Conservation (phyloP, 805 yeast species). For the Candida berthetii region DNA sequence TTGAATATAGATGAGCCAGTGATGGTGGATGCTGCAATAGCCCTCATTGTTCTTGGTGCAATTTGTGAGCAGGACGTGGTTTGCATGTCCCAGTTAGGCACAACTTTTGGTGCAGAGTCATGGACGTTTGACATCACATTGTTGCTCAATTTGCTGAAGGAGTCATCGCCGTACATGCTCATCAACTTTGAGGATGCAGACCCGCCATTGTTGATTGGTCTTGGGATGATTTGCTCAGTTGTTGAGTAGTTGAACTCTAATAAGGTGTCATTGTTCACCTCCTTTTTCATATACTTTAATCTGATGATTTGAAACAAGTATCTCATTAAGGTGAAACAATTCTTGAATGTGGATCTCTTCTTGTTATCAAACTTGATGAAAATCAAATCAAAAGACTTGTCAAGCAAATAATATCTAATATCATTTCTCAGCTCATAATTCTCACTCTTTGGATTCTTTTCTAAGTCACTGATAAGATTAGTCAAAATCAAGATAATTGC, state of each 20-base stretch:
- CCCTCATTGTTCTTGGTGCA: slow-evolving; percentile 25
- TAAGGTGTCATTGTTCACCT: slow-evolving; percentile 7
- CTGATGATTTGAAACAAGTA: slow-evolving; percentile 24
- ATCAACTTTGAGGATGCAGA: slow-evolving; percentile 5
- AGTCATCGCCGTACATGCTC: slow-evolving; percentile 5
- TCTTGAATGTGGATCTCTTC: slow-evolving; percentile 24
- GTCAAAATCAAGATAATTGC: slow-evolving; percentile 47
- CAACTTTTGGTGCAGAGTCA: not conserved
- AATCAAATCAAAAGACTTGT: slow-evolving; percentile 24
- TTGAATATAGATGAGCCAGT: slow-evolving; percentile 4
- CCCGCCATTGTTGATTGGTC: slow-evolving; percentile 3
- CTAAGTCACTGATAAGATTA: slow-evolving; percentile 45
- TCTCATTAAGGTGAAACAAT: slow-evolving; percentile 25
- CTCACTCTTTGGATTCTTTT: slow-evolving; percentile 21
- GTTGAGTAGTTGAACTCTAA: slow-evolving; percentile 19
- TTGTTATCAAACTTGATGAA: slow-evolving; percentile 25
- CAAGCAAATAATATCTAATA: slow-evolving; percentile 23
- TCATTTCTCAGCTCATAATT: slow-evolving; percentile 26
- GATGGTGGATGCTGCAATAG: slow-evolving; percentile 16
- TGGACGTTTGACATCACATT: not conserved
- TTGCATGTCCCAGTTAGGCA: slow-evolving; percentile 5
- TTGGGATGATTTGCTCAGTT: slow-evolving; percentile 8
- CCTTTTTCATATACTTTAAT: slow-evolving; percentile 21
- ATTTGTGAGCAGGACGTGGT: slow-evolving; percentile 25
- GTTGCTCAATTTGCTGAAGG: slow-evolving; percentile 3